Percentiles rank a stretch among this genome's conserved stretches.
phyloP scores from a whole-genome alignment of 2,329 filamentous ascomycete species.

The Didymella glomerata region DNA sequence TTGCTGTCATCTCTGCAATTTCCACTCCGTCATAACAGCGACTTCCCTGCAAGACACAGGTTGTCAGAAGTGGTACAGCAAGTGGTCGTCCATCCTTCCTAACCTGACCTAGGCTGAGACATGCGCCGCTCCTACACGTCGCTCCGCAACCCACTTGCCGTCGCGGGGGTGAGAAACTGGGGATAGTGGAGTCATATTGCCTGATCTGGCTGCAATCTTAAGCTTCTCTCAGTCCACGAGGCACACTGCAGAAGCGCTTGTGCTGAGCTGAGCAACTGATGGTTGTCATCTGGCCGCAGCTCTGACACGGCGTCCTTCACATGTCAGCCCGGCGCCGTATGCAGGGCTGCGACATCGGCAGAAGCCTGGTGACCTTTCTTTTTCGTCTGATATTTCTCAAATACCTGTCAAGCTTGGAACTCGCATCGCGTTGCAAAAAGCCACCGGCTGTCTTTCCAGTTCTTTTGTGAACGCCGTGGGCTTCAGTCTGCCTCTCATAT shows the following conservation, averaged over 20 bases:
- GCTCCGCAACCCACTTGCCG: constrained; percentile 11
- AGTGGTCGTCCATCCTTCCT: constrained; percentile 2
- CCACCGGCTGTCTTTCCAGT: too few relatives aligned
- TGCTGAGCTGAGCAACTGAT: constrained; percentile 11
- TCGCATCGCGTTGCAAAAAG: too few relatives aligned
- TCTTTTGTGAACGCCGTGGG: too few relatives aligned
- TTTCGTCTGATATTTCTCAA: background rate
- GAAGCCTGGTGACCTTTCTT: background rate
- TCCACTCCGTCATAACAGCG: constrained; percentile 9
- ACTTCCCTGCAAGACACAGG: constrained; percentile 5
- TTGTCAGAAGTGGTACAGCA: background rate
- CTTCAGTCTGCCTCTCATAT: background rate
- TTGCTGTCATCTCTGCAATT: background rate
- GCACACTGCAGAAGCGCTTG: constrained; percentile 24
- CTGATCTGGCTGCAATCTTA: constrained; percentile 17
- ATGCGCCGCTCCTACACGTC: constrained; percentile 12
- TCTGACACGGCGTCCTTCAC: constrained; percentile 18
- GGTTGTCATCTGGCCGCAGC: constrained; percentile 10
- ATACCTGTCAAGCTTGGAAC: background rate
- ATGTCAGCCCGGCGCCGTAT: constrained; percentile 10
- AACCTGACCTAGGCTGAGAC: constrained; percentile 9
- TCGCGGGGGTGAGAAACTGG: constrained; percentile 10
- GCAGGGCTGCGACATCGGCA: constrained; percentile 4
- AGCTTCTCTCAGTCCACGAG: constrained; percentile 26
- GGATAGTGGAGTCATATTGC: constrained; percentile 24